A percentile compares a stretch with the other conserved stretches of the same genome.
phyloP scores from a whole-genome alignment of 2,329 filamentous ascomycete species.

The Diaporthe capsici region DNA sequence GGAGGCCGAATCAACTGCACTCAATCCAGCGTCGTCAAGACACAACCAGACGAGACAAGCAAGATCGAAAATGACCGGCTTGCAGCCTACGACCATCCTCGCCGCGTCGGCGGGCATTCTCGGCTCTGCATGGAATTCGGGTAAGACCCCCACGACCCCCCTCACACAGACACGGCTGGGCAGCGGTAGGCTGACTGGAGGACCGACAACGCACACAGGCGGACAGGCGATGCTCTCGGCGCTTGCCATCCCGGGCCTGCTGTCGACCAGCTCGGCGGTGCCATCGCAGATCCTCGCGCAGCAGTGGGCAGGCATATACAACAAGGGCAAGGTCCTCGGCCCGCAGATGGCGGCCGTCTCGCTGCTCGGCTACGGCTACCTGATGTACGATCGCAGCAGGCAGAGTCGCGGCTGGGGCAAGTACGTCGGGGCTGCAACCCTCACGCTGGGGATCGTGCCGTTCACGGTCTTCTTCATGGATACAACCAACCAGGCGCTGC shows the following conservation, averaged over 20 bases:
- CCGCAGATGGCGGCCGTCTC: slow-evolving; percentile 53
- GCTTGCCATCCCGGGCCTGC: slow-evolving; percentile 51
- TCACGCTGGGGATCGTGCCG: slow-evolving; percentile 56
- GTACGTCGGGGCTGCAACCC: slow-evolving; percentile 50
- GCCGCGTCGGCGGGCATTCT: slow-evolving; percentile 56
- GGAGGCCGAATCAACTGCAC: neutral
- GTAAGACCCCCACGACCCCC: slow-evolving; percentile 44
- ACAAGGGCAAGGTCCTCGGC: slow-evolving; percentile 54
- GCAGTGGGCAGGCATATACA: slow-evolving; percentile 56
- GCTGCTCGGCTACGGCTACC: slow-evolving; percentile 53
- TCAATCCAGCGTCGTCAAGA: neutral
- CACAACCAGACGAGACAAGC: neutral
- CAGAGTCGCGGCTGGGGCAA: slow-evolving; percentile 52
- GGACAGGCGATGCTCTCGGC: slow-evolving; percentile 54
- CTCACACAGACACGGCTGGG: slow-evolving; percentile 33
- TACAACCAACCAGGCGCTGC: slow-evolving; percentile 53
- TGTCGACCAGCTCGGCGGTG: slow-evolving; percentile 44
- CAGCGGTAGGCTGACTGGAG: neutral
- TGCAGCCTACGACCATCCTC: slow-evolving; percentile 45
- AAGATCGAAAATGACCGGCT: slow-evolving; percentile 36
- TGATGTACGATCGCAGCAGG: slow-evolving; percentile 51
- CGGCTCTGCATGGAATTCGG: slow-evolving; percentile 55
- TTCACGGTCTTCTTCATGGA: slow-evolving; percentile 56
- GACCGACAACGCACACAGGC: slow-evolving; percentile 47
- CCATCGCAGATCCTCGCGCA: slow-evolving; percentile 49